A percentile compares a stretch with the other conserved stretches of the same genome.
Evolutionary conservation across 441 rosid species (phyloP).

Genomic region (Croton laevigatus): DNA sequence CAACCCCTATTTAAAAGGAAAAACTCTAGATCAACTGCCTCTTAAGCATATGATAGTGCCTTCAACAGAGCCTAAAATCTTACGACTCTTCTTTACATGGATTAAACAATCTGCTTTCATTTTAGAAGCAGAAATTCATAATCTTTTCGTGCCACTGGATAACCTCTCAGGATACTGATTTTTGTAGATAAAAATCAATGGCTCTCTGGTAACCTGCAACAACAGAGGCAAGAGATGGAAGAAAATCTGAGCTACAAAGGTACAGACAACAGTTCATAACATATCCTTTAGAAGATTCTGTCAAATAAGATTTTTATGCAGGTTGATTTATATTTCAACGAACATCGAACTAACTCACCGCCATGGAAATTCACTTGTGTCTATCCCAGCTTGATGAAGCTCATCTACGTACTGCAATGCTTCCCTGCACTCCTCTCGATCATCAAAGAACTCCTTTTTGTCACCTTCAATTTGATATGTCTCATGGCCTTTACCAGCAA

Average conservation of each 20-base stretch:
- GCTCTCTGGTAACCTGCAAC: slow-evolving; percentile 87
- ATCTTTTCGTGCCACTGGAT: not conserved
- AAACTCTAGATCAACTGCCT: not conserved
- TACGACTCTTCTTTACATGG: slow-evolving; percentile 4
- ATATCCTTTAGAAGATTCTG: not conserved
- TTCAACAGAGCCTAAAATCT: slow-evolving; percentile 1
- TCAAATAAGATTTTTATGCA: not conserved
- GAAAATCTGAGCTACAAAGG: not conserved
- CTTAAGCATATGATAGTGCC: slow-evolving; percentile 11
- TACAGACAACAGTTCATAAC: not conserved
- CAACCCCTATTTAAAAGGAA: not conserved
- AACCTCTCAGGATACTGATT: slow-evolving; percentile 9
- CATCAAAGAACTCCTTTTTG: slow-evolving; percentile 80
- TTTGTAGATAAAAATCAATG: slow-evolving; percentile 39
- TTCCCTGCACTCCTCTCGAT: slow-evolving; percentile 86
- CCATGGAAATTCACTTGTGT: slow-evolving; percentile 99
- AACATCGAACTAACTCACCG: slow-evolving; percentile 45
- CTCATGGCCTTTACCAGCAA: slow-evolving; percentile 96
- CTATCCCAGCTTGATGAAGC: slow-evolving; percentile 95
- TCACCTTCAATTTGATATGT: slow-evolving; percentile 73
- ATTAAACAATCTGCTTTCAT: slow-evolving; percentile 11
- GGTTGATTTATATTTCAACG: not conserved
- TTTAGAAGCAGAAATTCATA: not conserved
- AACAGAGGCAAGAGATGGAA: slow-evolving; percentile 21
- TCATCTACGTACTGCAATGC: slow-evolving; percentile 92